Conservation (phyloP, 2,329 filamentous ascomycete species). For the Cytospora chrysosperma region DNA sequence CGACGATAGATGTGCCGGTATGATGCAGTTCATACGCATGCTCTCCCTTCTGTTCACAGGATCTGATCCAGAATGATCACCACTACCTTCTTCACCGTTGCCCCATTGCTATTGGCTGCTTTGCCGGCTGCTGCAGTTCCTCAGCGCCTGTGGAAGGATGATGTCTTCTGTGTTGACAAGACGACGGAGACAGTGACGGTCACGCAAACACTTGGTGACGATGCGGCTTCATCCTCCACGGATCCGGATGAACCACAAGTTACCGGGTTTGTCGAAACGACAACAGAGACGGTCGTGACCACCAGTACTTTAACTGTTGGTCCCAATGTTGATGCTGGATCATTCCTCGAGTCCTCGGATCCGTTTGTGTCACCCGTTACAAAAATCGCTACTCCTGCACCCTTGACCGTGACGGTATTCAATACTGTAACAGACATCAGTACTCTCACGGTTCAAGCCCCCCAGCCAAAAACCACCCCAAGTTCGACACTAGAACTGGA, state of each 20-base stretch:
- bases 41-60: neutral
- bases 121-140: constrained; percentile 14
- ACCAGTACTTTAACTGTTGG: constrained; percentile 5
- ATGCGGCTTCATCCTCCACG: neutral
- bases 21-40: neutral
- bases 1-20: neutral
- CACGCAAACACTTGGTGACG: neutral
- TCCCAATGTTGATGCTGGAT: neutral
- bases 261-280: neutral
- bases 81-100: neutral
- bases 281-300: neutral
- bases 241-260: neutral
- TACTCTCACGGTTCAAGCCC: neutral
- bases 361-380: neutral
- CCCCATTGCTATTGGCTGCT: constrained; percentile 1
- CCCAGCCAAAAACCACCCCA: neutral
- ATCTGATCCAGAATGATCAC: constrained; percentile 5
- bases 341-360: neutral
- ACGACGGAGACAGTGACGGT: constrained; percentile 15
- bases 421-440: constrained; percentile 1
- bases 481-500: neutral
- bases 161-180: neutral
- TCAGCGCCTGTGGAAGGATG: constrained; percentile 6
- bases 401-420: constrained; percentile 14
- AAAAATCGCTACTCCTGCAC: neutral